Evolutionary conservation across 1,284 basidiomycete genomes (phyloP), one percentile per base, ranked within the genome.

Genomic region (Sporisorium scitamineum): DNA sequence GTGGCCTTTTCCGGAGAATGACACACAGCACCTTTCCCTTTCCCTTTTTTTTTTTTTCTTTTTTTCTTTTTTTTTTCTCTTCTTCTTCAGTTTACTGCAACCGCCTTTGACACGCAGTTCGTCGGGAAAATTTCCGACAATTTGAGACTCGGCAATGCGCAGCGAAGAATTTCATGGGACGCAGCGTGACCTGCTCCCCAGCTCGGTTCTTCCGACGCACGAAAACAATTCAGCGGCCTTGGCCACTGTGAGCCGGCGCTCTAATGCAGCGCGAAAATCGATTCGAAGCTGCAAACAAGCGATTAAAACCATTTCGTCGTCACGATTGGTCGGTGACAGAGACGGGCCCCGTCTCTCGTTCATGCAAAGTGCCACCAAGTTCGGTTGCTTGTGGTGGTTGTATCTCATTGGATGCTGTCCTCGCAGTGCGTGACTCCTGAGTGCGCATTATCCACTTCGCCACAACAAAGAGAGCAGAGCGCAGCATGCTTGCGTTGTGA

Each of bases 131-230:
- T 39, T 47, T 60, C 22, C 48, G 39, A 44, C 37, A 53, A 47
- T 18, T 53, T 44, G 50, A 45, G 22, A 22, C 58, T 44, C 50
- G 58, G 58, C 56, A 58, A 58, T 41, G 47, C 55, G 51, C 32
- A 20, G 27, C 20, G 29, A 54, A 42, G 14, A 8, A 41, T 24
- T 32, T 50, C 41, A 27, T 7, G 45, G 39, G 39, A 45, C 32
- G 58, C 58, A 54, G 47, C 58, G 58, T 61, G 51, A 61, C 31
- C 58, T 61, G 58, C 14, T 37, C 24, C 16, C 29, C 14, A 13
- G 0, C 16, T 44, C 29, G 50, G 16, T 27, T 26, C 26, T 20
- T 29, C 50, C 24, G 50, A 45, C 31, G 29, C 29, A 44, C 31
- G 29, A 29, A 50, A 29, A 18, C 7, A 31, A 27, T 10, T 10